phyloP scores from a whole-genome alignment of 805 yeast genomes.

The Kazachstania psychrophila region DNA sequence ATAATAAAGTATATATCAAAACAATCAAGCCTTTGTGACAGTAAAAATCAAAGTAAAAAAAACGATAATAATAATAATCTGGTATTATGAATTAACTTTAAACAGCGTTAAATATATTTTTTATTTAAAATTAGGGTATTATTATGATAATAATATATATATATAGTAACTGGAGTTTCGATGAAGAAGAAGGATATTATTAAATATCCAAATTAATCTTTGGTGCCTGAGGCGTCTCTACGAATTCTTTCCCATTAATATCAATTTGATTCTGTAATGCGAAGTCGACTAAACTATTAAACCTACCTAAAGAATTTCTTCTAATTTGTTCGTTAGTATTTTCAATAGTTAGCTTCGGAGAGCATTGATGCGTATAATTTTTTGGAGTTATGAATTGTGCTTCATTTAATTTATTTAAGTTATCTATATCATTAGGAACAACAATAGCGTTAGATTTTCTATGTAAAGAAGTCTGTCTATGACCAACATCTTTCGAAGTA shows the following conservation, averaged over 20 bases:
- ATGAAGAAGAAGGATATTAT: no score
- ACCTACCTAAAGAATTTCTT: constrained; percentile 19
- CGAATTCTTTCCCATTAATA: constrained; percentile 16
- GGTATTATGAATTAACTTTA: no score
- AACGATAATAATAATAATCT: no score
- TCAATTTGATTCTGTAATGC: constrained; percentile 13
- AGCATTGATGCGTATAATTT: constrained; percentile 7
- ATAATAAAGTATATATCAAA: no score
- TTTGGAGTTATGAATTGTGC: background rate
- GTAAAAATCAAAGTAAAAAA: no score
- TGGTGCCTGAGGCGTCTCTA: constrained; percentile 18
- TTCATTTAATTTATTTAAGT: background rate
- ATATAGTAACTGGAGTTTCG: no score
- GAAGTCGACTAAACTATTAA: constrained; percentile 15
- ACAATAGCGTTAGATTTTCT: background rate
- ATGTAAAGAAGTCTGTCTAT: no score
- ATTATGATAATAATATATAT: no score
- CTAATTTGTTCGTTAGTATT: constrained; percentile 25
- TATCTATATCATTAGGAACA: constrained; percentile 1
- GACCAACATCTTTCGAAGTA: no score
- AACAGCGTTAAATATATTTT: no score
- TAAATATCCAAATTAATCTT: constrained; percentile 13
- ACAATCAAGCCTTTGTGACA: no score
- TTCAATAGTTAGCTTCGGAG: constrained; percentile 11
- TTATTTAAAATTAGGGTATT: no score